Percentiles rank a stretch among this genome's conserved stretches.
These are phyloP conservation scores for Polytolypa hystricis DNA, from an alignment of 2,329 filamentous ascomycete species.

Conservation along the genomic window DNA sequence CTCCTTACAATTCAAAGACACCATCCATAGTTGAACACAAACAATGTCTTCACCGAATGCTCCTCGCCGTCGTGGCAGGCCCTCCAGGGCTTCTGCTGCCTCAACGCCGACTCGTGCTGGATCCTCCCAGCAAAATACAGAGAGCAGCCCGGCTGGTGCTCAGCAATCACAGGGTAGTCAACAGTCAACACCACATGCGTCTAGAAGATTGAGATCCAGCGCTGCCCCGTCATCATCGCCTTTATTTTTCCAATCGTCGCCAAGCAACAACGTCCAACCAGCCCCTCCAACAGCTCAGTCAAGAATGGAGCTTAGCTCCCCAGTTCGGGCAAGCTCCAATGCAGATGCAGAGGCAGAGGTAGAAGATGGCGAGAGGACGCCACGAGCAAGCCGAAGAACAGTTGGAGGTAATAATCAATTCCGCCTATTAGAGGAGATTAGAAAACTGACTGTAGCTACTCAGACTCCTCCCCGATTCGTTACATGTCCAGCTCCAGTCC, in stretches of 20 bases:
- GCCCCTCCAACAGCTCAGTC: conserved; percentile 18
- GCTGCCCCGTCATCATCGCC: conserved; percentile 60
- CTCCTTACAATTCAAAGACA: too few species aligned
- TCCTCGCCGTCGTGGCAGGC: conserved; percentile 29
- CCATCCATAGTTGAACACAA: too few species aligned
- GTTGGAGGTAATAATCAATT: conserved; percentile 29
- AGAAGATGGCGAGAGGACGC: conserved; percentile 34
- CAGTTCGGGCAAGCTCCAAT: conserved; percentile 28
- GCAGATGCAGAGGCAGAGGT: conserved; percentile 18
- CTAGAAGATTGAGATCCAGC: conserved; percentile 29
- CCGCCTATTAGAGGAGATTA: too few species aligned
- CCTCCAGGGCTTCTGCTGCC: conserved; percentile 28
- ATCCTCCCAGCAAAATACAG: conserved; percentile 22
- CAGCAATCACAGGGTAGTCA: conserved; percentile 17
- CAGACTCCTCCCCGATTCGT: conserved; percentile 85
- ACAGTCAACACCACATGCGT: conserved; percentile 37
- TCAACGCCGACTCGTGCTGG: conserved; percentile 28
- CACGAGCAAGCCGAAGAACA: conserved; percentile 27
- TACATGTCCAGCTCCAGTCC: conserved; percentile 88
- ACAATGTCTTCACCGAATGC: conserved; percentile 36
- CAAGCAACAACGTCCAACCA: conserved; percentile 35
- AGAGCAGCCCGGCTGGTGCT: conserved; percentile 17
- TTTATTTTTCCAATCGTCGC: conserved; percentile 61
- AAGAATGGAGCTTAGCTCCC: conserved; percentile 39
- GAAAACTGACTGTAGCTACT: too few species aligned